phyloP scores from a whole-genome alignment of 1,284 basidiomycete genomes.

The Psilocybe mexicana region DNA sequence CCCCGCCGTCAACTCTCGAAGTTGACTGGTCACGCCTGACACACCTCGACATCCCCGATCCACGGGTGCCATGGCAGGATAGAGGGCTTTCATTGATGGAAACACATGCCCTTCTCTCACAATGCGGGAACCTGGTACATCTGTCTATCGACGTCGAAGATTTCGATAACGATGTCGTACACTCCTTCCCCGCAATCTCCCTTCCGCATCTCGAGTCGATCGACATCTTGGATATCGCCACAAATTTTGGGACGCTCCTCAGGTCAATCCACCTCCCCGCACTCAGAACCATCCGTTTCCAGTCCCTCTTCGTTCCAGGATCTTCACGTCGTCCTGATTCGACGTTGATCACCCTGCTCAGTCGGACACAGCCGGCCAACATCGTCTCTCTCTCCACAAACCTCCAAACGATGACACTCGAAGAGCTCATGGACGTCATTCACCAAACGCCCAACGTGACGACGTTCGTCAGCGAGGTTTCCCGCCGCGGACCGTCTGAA shows the following conservation, averaged over 20 bases:
- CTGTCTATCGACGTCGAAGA: neutral
- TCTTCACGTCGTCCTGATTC: neutral
- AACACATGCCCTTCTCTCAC: neutral
- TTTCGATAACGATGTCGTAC: too few relatives aligned
- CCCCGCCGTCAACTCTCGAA: neutral
- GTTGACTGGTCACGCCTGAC: neutral
- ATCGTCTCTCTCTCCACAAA: neutral
- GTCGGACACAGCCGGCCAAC: neutral
- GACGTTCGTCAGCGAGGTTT: neutral
- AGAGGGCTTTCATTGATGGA: neutral
- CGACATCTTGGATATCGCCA: neutral
- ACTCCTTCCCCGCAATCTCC: neutral
- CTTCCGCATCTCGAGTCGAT: constrained; percentile 1
- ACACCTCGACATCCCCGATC: neutral
- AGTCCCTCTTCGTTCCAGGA: neutral
- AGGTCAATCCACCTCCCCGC: neutral
- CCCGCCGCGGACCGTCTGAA: neutral
- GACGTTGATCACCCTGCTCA: neutral
- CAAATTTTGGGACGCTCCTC: neutral
- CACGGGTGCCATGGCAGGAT: neutral
- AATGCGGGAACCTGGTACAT: neutral
- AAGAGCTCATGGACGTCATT: neutral
- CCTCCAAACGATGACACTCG: neutral
- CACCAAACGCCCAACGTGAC: neutral
- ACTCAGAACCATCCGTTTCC: neutral